Evolutionary conservation across 2,329 filamentous ascomycete species (phyloP).

Genomic region (Penicillium sclerotigenum): DNA sequence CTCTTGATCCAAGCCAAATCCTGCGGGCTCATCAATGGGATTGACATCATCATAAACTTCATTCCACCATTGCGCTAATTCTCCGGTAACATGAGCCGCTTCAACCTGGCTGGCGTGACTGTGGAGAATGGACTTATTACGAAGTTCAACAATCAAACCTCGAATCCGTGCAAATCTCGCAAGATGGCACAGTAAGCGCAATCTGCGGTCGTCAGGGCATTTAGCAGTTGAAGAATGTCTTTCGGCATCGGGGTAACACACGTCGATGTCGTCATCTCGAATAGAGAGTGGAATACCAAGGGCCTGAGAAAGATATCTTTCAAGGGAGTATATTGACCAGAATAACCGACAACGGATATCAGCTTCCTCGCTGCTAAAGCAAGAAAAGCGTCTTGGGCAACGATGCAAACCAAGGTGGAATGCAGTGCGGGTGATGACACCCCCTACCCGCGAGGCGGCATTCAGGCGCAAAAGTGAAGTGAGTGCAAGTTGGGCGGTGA

Average conservation of each 20-base stretch:
- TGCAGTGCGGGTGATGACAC: constrained; percentile 54
- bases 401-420: constrained; percentile 59
- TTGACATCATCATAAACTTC: constrained; percentile 52
- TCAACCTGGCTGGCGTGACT: constrained; percentile 45
- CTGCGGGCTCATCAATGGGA: constrained; percentile 29
- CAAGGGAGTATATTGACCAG: constrained; percentile 57
- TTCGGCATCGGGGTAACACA: constrained; percentile 54
- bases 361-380: constrained; percentile 49
- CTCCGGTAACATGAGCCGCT: constrained; percentile 48
- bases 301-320: constrained; percentile 56
- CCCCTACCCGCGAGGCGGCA: constrained; percentile 55
- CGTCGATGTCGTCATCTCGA: constrained; percentile 57
- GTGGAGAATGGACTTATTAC: constrained; percentile 52
- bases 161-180: constrained; percentile 51
- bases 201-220: constrained; percentile 17
- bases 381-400: constrained; percentile 53
- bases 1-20: neutral
- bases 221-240: constrained; percentile 32
- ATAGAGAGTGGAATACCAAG: constrained; percentile 56
- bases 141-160: constrained; percentile 52
- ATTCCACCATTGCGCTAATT: constrained; percentile 53
- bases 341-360: constrained; percentile 53
- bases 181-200: constrained; percentile 42
- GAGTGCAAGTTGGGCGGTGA: constrained; percentile 55
- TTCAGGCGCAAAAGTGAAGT: constrained; percentile 57